Conservation (phyloP, 352 stramenopile species). For the Achlya hypogyna region DNA sequence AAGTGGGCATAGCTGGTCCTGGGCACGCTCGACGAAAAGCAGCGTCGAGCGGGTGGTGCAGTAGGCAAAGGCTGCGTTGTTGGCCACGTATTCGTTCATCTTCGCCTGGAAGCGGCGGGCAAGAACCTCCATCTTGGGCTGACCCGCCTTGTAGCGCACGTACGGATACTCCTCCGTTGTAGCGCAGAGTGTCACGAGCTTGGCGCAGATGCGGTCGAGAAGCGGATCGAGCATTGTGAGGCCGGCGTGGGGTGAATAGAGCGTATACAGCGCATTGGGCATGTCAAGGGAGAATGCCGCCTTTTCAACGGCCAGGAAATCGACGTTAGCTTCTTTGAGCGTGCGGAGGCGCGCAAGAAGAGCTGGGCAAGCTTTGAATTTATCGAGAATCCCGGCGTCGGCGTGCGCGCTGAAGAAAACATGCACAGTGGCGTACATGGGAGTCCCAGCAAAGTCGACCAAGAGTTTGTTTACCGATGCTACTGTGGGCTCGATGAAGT, state of each 20-base stretch:
- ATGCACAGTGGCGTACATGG: slow-evolving; percentile 91
- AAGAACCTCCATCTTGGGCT: slow-evolving; percentile 78
- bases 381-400: slow-evolving; percentile 57
- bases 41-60: slow-evolving; percentile 83
- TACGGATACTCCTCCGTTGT: slow-evolving; percentile 97
- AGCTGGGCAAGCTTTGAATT: slow-evolving; percentile 78
- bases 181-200: slow-evolving; percentile 94
- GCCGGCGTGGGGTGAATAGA: slow-evolving; percentile 61
- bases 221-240: slow-evolving; percentile 35
- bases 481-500: slow-evolving; percentile 86
- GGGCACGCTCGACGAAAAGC: slow-evolving; percentile 90
- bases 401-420: slow-evolving; percentile 91
- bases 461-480: slow-evolving; percentile 79
- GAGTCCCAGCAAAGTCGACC: slow-evolving; percentile 75
- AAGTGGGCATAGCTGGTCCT: slow-evolving; percentile 91
- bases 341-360: slow-evolving; percentile 77
- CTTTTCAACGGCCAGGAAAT: slow-evolving; percentile 93
- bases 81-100: slow-evolving; percentile 92
- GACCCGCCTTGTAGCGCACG: slow-evolving; percentile 84
- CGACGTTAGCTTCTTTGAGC: slow-evolving; percentile 93
- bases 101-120: slow-evolving; percentile 89
- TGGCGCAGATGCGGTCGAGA: slow-evolving; percentile 66
- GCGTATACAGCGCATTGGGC: slow-evolving; percentile 49
- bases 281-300: slow-evolving; percentile 93
- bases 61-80: slow-evolving; percentile 89